Percentiles rank a stretch among this genome's conserved stretches.
These are phyloP conservation scores for Boletus rex-veris DNA, from an alignment of 768 basidiomycete species.

Conservation along the genomic window DNA sequence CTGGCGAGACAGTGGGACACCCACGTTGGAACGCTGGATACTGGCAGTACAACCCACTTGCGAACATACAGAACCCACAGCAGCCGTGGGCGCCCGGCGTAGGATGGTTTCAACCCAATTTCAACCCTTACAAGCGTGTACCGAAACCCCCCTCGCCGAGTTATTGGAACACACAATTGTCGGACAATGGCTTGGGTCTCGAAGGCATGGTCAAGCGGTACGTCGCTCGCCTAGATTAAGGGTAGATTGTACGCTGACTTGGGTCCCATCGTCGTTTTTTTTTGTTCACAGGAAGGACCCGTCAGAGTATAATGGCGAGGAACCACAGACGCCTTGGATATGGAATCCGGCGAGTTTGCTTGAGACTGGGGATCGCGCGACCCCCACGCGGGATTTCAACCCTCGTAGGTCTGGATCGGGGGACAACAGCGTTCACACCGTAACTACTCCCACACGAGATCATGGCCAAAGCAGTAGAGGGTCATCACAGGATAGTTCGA, in stretches of 20 bases:
- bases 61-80: slow-evolving; percentile 25
- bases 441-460: slow-evolving; percentile 23
- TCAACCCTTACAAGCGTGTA: slow-evolving; percentile 63
- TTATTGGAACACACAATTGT: slow-evolving; percentile 57
- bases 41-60: slow-evolving; percentile 50
- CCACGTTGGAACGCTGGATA: slow-evolving; percentile 47
- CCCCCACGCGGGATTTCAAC: slow-evolving; percentile 28
- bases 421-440: slow-evolving; percentile 9
- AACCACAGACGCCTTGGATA: slow-evolving; percentile 65
- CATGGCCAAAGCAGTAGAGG: slow-evolving; percentile 16
- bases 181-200: slow-evolving; percentile 63
- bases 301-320: slow-evolving; percentile 36
- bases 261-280: not conserved
- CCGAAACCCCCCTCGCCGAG: slow-evolving; percentile 60
- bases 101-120: slow-evolving; percentile 32
- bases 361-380: slow-evolving; percentile 26
- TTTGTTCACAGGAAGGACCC: slow-evolving; percentile 18
- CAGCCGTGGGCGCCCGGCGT: slow-evolving; percentile 33
- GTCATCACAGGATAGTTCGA: slow-evolving; percentile 10
- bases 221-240: slow-evolving; percentile 23
- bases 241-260: slow-evolving; percentile 12
- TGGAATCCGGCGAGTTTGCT: slow-evolving; percentile 57
- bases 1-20: slow-evolving; percentile 44
- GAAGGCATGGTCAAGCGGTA: slow-evolving; percentile 60
- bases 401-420: slow-evolving; percentile 22